Conservation (phyloP, 192 early-diverging fungal genomes). For the Backusella australiensis region DNA sequence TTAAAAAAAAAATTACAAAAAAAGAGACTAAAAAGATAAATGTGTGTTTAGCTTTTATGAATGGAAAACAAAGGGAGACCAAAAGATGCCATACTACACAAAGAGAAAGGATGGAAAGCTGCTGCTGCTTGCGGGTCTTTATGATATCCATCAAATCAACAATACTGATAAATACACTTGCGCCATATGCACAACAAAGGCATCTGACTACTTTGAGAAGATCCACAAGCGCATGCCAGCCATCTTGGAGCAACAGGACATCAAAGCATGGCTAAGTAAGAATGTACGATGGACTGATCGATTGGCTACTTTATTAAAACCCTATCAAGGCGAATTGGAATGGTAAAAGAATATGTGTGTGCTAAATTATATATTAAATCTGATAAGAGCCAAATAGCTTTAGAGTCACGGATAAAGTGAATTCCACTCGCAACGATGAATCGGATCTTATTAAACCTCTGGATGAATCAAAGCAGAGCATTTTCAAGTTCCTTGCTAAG, state of each 20-base stretch:
- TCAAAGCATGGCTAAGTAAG: neutral
- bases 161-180: neutral
- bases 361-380: no score
- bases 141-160: neutral
- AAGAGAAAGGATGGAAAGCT: neutral
- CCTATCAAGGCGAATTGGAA: neutral
- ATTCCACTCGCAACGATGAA: neutral
- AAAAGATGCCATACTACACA: neutral
- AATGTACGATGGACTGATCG: neutral
- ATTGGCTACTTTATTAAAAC: neutral
- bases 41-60: neutral
- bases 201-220: neutral
- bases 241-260: neutral
- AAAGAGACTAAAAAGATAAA: neutral
- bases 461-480: neutral
- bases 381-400: neutral
- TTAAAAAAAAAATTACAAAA: no score
- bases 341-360: neutral
- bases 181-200: neutral
- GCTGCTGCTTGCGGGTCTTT: neutral
- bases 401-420: neutral
- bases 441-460: neutral
- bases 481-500: neutral
- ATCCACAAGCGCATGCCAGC: neutral
- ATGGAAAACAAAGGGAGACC: neutral